phyloP scores from a whole-genome alignment of 2,329 filamentous ascomycete species.

The Albifimbria verrucaria region DNA sequence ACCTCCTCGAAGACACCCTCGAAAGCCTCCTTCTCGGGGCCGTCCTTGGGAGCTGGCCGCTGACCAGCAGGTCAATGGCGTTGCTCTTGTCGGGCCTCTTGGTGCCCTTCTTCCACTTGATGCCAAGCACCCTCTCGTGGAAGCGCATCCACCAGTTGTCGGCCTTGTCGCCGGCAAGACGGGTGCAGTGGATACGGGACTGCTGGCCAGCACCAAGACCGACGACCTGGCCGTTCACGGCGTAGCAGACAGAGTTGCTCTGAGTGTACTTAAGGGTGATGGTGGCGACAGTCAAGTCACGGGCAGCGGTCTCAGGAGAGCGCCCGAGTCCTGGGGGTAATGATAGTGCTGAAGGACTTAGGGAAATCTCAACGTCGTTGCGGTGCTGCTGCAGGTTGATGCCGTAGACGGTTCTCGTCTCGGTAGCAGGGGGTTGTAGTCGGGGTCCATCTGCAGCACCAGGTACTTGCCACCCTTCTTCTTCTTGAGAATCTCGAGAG shows the following conservation, averaged over 20 bases:
- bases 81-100: conserved; percentile 98
- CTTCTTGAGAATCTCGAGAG: conserved; percentile 88
- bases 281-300: conserved; percentile 90
- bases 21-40: conserved; percentile 81
- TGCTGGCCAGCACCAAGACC: conserved; percentile 96
- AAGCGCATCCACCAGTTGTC: conserved; percentile 99
- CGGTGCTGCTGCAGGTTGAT: conserved; percentile 85
- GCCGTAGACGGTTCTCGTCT: conserved; percentile 87
- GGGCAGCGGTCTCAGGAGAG: conserved; percentile 78
- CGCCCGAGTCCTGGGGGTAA: conserved; percentile 73
- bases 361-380: conserved; percentile 89
- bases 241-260: conserved; percentile 98
- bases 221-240: conserved; percentile 87
- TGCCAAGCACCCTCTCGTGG: conserved; percentile 79
- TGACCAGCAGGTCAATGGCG: conserved; percentile 92
- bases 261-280: conserved; percentile 99
- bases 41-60: conserved; percentile 78
- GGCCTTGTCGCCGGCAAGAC: conserved; percentile 94
- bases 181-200: conserved; percentile 96
- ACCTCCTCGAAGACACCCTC: conserved; percentile 89
- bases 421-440: conserved; percentile 79
- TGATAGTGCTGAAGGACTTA: conserved; percentile 77
- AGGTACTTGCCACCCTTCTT: conserved; percentile 99
- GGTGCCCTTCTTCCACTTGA: conserved; percentile 97
- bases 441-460: conserved; percentile 88